Evolutionary conservation across 768 basidiomycete genomes (phyloP).

Genomic region (Mycena amicta): DNA sequence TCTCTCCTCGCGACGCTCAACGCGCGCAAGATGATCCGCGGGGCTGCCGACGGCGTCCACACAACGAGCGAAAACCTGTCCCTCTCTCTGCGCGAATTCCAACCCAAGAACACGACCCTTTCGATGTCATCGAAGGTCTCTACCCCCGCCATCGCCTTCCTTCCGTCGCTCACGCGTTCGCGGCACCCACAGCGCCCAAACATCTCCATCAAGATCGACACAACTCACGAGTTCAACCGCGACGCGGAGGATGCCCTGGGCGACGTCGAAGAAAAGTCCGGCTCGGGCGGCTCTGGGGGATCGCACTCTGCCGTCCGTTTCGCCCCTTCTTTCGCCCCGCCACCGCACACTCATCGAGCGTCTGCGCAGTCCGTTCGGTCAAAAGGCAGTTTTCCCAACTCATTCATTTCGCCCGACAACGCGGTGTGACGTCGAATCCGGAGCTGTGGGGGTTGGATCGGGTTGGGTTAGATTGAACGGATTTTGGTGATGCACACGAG

Average conservation of each 20-base stretch:
- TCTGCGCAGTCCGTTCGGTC: conserved; percentile 19
- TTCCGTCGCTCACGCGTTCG: not conserved
- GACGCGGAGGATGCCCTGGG: conserved; percentile 41
- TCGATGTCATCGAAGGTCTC: conserved; percentile 35
- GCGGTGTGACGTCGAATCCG: conserved; percentile 1
- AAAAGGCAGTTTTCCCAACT: conserved; percentile 16
- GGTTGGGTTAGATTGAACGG: not conserved
- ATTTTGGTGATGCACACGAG: too few species aligned
- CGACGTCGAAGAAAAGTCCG: conserved; percentile 23
- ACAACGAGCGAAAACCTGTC: conserved; percentile 44
- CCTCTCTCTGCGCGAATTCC: conserved; percentile 41
- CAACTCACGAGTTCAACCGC: conserved; percentile 50
- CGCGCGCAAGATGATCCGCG: conserved; percentile 51
- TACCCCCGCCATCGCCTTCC: not conserved
- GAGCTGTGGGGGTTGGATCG: not conserved
- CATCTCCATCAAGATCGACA: conserved; percentile 59
- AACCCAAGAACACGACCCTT: conserved; percentile 32
- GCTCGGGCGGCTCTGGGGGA: conserved; percentile 7
- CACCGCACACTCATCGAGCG: conserved; percentile 21
- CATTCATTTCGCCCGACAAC: not conserved
- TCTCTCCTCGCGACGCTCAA: conserved; percentile 64
- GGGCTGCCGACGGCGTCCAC: conserved; percentile 39
- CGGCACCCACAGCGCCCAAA: conserved; percentile 39
- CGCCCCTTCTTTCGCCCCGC: conserved; percentile 16
- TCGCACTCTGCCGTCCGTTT: conserved; percentile 23